phyloP scores from a whole-genome alignment of 345 rosid species.

The Pistacia integerrima region DNA sequence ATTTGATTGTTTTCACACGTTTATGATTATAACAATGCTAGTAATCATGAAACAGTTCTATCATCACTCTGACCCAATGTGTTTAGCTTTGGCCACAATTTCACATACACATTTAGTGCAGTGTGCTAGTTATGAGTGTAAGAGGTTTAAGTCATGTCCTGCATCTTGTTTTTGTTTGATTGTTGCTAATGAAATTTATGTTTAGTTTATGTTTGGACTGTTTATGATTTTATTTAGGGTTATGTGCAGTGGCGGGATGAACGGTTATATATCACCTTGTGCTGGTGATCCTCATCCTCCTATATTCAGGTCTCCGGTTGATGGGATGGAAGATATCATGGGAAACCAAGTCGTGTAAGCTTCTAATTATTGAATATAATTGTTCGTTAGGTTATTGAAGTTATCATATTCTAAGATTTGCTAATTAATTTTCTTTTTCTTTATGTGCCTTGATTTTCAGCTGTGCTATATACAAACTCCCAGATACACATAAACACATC shows the following conservation, averaged over 20 bases:
- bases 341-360: constrained; percentile 88
- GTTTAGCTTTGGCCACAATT: not conserved
- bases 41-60: not conserved
- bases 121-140: not conserved
- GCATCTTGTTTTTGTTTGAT: not conserved
- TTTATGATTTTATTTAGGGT: constrained; percentile 46
- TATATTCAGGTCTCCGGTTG: constrained; percentile 74
- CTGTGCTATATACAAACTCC: constrained; percentile 81
- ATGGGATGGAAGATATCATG: constrained; percentile 82
- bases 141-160: not conserved
- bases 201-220: constrained; percentile 12
- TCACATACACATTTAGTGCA: not conserved
- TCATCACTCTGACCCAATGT: not conserved
- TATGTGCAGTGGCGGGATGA: constrained; percentile 93
- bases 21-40: not conserved
- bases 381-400: not conserved
- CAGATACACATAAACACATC: constrained; percentile 67
- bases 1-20: not conserved
- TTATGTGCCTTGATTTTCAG: constrained; percentile 41
- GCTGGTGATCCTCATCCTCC: constrained; percentile 78
- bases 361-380: constrained; percentile 3
- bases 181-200: not conserved
- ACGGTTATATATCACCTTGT: constrained; percentile 84
- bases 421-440: constrained; percentile 2
- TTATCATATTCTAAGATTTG: not conserved